Evolutionary conservation across 2,329 filamentous ascomycete genomes (phyloP), one percentile per base, ranked within the genome.

Genomic region (Apiospora koreana): DNA sequence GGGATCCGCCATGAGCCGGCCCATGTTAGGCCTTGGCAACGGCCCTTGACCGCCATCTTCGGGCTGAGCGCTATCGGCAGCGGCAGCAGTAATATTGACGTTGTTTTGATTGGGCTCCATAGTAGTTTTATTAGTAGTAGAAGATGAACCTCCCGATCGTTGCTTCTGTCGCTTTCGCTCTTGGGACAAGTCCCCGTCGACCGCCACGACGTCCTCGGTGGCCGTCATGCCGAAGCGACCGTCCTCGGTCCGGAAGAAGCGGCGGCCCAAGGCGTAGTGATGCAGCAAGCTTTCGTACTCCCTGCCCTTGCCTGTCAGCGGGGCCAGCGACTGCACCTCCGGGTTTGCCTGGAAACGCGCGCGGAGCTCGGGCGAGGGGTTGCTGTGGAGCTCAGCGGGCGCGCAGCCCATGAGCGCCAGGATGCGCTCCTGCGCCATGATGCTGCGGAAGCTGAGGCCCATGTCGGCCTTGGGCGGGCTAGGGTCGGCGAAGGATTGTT

Each of bases 171-270:
- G 70, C 31, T 65, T 16, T 6, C 66, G 62, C 62, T 71, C 70
- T 4, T 23, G 54, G 6, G 23, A 3, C 14, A 75, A 21, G 9
- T 18, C 35, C 6, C 38, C 18, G 28, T 75, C 73, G 6, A 70
- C 73, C 14, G 69, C 69, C 3, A 48, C 69, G 9, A 73, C 72
- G 43, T 77, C 74, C 70, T 77, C 75, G 18, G 75, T 31, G 1
- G 73, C 70, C n/a, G 70, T 70, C 73, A 76, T 72, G 1, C 75
- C 75, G 46, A 77, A 77, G 18, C 73, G 62, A 2, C 75, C 75
- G 2, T 69, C 71, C 21, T 48, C 71, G n/a, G 75, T 77, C 2
- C 73, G 65, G 68, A 76, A 75, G 68, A 76, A 76, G 3, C 75
- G 71, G 9, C 75, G 71, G 1, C 75, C 75, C 1, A 45, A 25